Evolutionary conservation across 139 green algal genomes (phyloP).

Genomic region (Raphidocelis subcapitata): DNA sequence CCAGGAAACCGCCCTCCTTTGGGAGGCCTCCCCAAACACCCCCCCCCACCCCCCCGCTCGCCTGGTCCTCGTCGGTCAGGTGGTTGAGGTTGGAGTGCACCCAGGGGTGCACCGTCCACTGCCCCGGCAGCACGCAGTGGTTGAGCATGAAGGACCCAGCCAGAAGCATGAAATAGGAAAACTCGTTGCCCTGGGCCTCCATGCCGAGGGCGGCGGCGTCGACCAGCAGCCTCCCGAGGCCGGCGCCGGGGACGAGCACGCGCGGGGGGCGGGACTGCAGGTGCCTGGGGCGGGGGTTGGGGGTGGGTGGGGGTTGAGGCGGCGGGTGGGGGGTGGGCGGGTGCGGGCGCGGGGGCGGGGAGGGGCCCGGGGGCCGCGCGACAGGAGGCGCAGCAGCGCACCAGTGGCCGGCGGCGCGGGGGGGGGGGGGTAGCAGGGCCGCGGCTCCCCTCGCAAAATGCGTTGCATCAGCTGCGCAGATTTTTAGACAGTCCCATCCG

Average conservation of each 20-base stretch:
- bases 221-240: conserved; percentile 81
- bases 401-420: too few species aligned
- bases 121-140: conserved; percentile 20
- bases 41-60: too few species aligned
- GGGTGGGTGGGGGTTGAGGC: too few species aligned
- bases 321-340: not conserved
- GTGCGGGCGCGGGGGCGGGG: too few species aligned
- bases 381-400: too few species aligned
- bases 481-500: too few species aligned
- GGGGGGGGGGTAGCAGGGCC: too few species aligned
- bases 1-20: too few species aligned
- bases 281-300: not conserved
- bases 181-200: conserved; percentile 91
- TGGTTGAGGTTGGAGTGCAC: conserved; percentile 77
- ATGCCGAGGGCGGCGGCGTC: conserved; percentile 70
- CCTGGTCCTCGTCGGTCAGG: conserved; percentile 60
- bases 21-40: too few species aligned
- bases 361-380: too few species aligned
- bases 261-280: conserved; percentile 26
- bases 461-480: too few species aligned
- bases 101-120: conserved; percentile 83
- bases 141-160: conserved; percentile 91
- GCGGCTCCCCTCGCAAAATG: too few species aligned
- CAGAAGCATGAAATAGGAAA: conserved; percentile 97
- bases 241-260: conserved; percentile 87